Evolutionary conservation across 2,329 filamentous ascomycete species (phyloP).

Genomic region (Colletotrichum graminicola): DNA sequence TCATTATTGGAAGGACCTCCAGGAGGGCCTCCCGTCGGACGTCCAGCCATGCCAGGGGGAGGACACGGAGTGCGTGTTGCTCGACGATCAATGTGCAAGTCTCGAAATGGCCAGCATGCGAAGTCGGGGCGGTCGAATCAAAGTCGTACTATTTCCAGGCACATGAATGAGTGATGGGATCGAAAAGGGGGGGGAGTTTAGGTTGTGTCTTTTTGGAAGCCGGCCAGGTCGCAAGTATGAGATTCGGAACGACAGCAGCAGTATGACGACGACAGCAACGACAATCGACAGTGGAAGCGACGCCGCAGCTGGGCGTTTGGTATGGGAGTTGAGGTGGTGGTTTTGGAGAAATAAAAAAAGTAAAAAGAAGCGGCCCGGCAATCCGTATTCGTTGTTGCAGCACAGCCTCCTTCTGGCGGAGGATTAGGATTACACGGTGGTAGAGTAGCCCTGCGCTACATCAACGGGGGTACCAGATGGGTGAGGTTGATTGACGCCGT

Average conservation of each 20-base stretch:
- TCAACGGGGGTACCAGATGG: constrained; percentile 30
- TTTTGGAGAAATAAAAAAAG: background rate
- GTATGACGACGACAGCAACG: constrained; percentile 15
- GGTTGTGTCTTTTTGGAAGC: constrained; percentile 13
- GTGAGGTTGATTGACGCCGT: background rate
- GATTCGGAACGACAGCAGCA: constrained; percentile 13
- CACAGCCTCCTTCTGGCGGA: constrained; percentile 48
- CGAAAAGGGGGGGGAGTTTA: constrained; percentile 11
- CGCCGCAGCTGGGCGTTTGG: constrained; percentile 34
- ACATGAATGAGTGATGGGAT: constrained; percentile 37
- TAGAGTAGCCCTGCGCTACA: constrained; percentile 36
- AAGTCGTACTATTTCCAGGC: constrained; percentile 23
- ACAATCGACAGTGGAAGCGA: constrained; percentile 8
- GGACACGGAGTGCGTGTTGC: constrained; percentile 50
- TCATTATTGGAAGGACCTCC: constrained; percentile 66
- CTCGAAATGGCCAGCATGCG: constrained; percentile 50
- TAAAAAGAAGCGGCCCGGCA: constrained; percentile 39
- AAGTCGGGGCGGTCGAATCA: constrained; percentile 35
- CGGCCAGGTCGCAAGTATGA: constrained; percentile 26
- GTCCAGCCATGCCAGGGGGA: constrained; percentile 70
- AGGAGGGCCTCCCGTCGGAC: constrained; percentile 62
- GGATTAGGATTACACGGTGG: constrained; percentile 42
- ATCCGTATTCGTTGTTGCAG: constrained; percentile 45
- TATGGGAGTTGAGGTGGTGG: constrained; percentile 31
- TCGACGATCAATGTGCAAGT: constrained; percentile 45